Percentiles rank a stretch among this genome's conserved stretches.
Evolutionary conservation across 2,329 filamentous ascomycete species (phyloP).

Genomic region (Xylariaceae sp.): DNA sequence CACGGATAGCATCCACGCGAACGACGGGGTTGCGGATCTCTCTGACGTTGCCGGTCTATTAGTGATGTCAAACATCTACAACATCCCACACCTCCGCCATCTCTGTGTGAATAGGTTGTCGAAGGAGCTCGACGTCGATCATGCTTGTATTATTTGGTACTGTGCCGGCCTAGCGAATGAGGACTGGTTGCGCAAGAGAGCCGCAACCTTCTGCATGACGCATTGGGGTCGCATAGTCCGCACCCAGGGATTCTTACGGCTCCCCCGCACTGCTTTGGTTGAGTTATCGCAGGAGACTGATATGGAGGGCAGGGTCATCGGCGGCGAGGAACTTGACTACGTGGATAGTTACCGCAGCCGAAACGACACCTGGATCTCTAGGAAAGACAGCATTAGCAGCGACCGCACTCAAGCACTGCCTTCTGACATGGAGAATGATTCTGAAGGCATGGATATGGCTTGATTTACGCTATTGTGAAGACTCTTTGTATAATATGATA

Average conservation of each 20-base stretch:
- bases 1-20: conserved; percentile 82
- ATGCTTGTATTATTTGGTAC: conserved; percentile 96
- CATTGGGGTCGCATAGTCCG: conserved; percentile 96
- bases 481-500: no score
- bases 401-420: conserved; percentile 63
- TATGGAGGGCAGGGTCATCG: conserved; percentile 87
- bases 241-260: conserved; percentile 81
- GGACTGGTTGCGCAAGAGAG: conserved; percentile 89
- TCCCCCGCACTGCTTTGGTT: conserved; percentile 80
- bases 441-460: conserved; percentile 66
- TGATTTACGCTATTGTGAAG: no score
- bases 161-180: conserved; percentile 88
- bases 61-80: conserved; percentile 98
- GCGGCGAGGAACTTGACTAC: conserved; percentile 79
- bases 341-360: conserved; percentile 57
- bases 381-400: conserved; percentile 67
- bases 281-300: conserved; percentile 94
- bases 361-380: conserved; percentile 48
- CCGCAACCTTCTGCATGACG: conserved; percentile 85
- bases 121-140: conserved; percentile 90
- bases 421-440: conserved; percentile 61
- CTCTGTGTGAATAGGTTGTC: conserved; percentile 89
- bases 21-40: conserved; percentile 77
- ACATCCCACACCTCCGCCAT: conserved; percentile 89
- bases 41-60: conserved; percentile 91